Conservation (phyloP, 2,329 filamentous ascomycete species). For the Neoscytalidium dimidiatum region DNA sequence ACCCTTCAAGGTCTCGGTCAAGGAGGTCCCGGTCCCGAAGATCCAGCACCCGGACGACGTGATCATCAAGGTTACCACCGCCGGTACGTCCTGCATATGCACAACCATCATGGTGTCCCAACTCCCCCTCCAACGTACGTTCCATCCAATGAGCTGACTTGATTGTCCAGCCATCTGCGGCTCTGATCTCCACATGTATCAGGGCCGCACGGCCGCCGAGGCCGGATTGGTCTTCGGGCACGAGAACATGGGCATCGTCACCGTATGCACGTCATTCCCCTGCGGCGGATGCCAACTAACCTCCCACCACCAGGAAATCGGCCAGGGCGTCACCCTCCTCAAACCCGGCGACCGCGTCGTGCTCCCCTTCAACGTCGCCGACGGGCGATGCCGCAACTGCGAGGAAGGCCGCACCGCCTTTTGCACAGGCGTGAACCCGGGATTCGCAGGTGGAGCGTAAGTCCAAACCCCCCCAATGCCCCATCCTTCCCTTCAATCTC, state of each 20-base stretch:
- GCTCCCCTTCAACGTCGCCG: slow-evolving; percentile 66
- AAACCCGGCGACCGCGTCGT: slow-evolving; percentile 66
- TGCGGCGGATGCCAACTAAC: too few species aligned
- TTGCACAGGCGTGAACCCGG: slow-evolving; percentile 64
- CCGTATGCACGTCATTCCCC: not conserved
- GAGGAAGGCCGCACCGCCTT: slow-evolving; percentile 67
- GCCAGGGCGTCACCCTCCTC: slow-evolving; percentile 60
- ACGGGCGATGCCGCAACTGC: slow-evolving; percentile 64
- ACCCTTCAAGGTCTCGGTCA: slow-evolving; percentile 63
- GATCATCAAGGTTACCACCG: slow-evolving; percentile 66
- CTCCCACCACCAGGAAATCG: slow-evolving; percentile 45
- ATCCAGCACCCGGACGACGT: slow-evolving; percentile 66
- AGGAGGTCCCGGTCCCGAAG: slow-evolving; percentile 59
- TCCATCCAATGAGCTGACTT: slow-evolving; percentile 2
- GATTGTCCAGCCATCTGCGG: slow-evolving; percentile 53
- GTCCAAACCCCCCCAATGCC: too few species aligned
- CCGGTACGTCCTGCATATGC: slow-evolving; percentile 39
- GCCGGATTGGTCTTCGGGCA: slow-evolving; percentile 64
- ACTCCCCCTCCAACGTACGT: not conserved
- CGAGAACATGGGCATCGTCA: slow-evolving; percentile 62
- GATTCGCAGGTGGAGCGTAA: slow-evolving; percentile 62
- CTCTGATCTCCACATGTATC: slow-evolving; percentile 60
- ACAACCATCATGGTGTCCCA: not conserved
- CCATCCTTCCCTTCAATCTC: too few species aligned
- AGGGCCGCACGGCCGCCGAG: slow-evolving; percentile 64